These are phyloP conservation scores for Cystobasidium slooffiae DNA, from an alignment of 1,284 basidiomycete species.

Conservation along the genomic window DNA sequence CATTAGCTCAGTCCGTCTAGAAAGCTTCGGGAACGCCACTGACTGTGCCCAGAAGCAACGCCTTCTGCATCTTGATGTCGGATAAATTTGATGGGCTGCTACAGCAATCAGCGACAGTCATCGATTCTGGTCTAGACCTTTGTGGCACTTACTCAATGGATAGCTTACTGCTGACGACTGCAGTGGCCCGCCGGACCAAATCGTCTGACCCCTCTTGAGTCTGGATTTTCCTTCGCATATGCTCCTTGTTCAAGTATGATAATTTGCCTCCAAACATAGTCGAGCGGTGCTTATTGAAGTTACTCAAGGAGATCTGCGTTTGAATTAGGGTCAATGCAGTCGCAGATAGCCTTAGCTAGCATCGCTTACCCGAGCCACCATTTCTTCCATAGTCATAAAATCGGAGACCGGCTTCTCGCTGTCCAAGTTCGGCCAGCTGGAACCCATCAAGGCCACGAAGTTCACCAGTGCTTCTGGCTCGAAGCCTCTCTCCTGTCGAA, in stretches of 20 bases:
- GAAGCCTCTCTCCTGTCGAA: slow-evolving; percentile 68
- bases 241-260: slow-evolving; percentile 75
- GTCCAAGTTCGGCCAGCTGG: slow-evolving; percentile 64
- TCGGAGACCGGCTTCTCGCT: slow-evolving; percentile 58
- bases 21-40: slow-evolving; percentile 33
- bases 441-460: slow-evolving; percentile 91
- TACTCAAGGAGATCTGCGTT: slow-evolving; percentile 69
- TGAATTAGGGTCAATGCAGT: not conserved
- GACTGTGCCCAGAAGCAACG: slow-evolving; percentile 1
- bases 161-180: not conserved
- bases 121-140: not conserved
- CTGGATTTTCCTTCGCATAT: slow-evolving; percentile 63
- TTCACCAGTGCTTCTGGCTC: slow-evolving; percentile 89
- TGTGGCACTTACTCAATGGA: not conserved
- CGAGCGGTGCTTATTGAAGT: slow-evolving; percentile 73
- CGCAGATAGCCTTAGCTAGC: not conserved
- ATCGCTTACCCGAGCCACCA: slow-evolving; percentile 65
- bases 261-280: slow-evolving; percentile 73
- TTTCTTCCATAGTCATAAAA: slow-evolving; percentile 66
- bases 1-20: not conserved
- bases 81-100: not conserved
- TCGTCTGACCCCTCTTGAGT: slow-evolving; percentile 29
- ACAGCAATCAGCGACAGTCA: slow-evolving; percentile 6
- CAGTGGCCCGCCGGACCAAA: slow-evolving; percentile 40
- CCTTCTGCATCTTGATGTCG: slow-evolving; percentile 4